Base-by-base conservation (phyloP, 1,284 basidiomycete genomes). In the Fomitopsis schrenkii region DNA sequence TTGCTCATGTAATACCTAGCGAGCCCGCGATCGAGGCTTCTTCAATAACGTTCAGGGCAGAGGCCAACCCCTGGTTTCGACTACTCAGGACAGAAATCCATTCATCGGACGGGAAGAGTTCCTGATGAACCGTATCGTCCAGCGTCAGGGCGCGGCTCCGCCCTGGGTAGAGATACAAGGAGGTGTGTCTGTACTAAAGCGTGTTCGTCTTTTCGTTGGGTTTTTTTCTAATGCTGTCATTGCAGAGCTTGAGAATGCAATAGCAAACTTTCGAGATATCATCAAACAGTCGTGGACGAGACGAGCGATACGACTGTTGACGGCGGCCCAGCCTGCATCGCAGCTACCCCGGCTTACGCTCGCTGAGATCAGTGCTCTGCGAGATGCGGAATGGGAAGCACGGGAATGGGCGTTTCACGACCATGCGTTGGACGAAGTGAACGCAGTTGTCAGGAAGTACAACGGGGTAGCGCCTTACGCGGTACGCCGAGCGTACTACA, bases 81-180 rank as follows among this genome's bases (percentile, higher is more conserved):
- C 84, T 50, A 77, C 75, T 2, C 88, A 92, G 58, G 91, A 93
- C 70, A 77, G 78, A 33, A 96, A 96, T 70, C 94, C 93, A 0
- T 94, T 92, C 71, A 86, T 94, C 60, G 82, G 80, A 28, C 79
- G 87, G n/a, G 87, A 87, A 69, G 88, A 94, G 71, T 92, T 90
- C 66, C 77, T 95, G 57, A 90, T 96, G 90, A 96, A 96, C 70
- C 84, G 94, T 14, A 94, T 96, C 61, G 84, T 97, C 19, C 90
- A 94, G 68, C 79, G 87, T 42, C 92, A 95, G 68, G 93, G 91
- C 15, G 92, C 90, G 2, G 84, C 88, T 0, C 95, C 94, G n/a
- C 91, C 93, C 2, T 97, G 93, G 93, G 89, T 97, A 3, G 94
- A 96, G 73, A 70, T 95, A 38, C 94, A 95, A 74, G 78, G 80